Base-by-base conservation (phyloP, 2,329 filamentous ascomycete species). In the Penicillium sp. region DNA sequence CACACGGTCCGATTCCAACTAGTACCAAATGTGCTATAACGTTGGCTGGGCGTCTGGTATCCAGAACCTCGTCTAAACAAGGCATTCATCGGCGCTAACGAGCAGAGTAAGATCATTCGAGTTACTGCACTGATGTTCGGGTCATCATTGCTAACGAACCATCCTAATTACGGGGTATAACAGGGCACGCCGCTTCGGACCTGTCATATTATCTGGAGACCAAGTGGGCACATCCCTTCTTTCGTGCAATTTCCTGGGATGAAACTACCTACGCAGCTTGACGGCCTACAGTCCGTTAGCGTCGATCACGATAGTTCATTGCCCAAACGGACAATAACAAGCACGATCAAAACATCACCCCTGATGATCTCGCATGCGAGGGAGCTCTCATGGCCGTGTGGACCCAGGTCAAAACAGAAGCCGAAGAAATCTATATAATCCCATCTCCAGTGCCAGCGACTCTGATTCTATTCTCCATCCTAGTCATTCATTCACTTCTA, bases 361-460 rank as follows among this genome's bases (percentile, higher is more conserved):
- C 47, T 54, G 53, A 51, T 47, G 27, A 48, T 47, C 47, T 19
- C 29, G 14, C 31, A 58, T 54, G 57, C 50, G 51, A 61, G 57
- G 41, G 56, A 50, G 46, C 31, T 44, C 19, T 27, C 11, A 51
- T 22, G n/a, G 39, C 33, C 47, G 50, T 49, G 52, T 50, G 37
- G 27, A 25, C 49, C 44, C 44, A 53, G 48, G 43, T 38, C 44
- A 56, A 45, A 52, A 58, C 36, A 50, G n/a, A 46, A 7, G 10
- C 28, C 19, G 9, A 25, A 27, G 43, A 36, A 35, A n/a, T 50
- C 48, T 63, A 66, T 66, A 61, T 62, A 66, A 62, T 45, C 25
- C 28, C 18, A 29, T 33, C 22, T 22, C 37, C 9, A 22, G 18
- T n/a, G 44, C 51, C 41, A 11, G 22, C 11, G 27, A n/a, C 25